Conservation (phyloP, 176 grass and related monocot genomes). For the Tuctoria greenei region DNA sequence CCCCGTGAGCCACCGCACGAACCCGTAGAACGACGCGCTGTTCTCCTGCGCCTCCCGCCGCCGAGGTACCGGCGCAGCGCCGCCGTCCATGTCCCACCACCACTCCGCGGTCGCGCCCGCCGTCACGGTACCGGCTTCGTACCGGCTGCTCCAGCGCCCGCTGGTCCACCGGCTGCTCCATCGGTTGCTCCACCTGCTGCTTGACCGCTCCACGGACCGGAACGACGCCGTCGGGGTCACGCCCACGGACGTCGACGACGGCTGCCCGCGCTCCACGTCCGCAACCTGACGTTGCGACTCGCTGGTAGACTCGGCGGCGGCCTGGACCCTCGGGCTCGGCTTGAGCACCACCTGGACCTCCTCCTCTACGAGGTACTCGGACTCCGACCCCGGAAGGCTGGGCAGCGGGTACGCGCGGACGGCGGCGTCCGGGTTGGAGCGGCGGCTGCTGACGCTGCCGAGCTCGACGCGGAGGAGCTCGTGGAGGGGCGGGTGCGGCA, state of each 20-base stretch:
- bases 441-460: slow-evolving; percentile 72
- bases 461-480: slow-evolving; percentile 72
- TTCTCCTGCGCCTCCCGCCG: slow-evolving; percentile 51
- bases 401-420: slow-evolving; percentile 33
- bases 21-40: slow-evolving; percentile 48
- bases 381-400: slow-evolving; percentile 16
- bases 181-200: slow-evolving; percentile 60
- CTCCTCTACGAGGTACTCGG: slow-evolving; percentile 85
- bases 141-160: slow-evolving; percentile 66
- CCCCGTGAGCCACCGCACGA: slow-evolving; percentile 73
- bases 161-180: slow-evolving; percentile 80
- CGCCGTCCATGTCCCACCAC: slow-evolving; percentile 79
- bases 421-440: slow-evolving; percentile 32
- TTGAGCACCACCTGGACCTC: slow-evolving; percentile 75
- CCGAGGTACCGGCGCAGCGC: slow-evolving; percentile 22
- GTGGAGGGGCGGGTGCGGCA: slow-evolving; percentile 55
- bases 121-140: slow-evolving; percentile 44
- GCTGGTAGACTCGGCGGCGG: slow-evolving; percentile 13
- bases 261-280: no score
- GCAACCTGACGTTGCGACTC: no score
- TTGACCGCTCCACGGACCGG: slow-evolving; percentile 64
- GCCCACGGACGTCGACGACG: neutral
- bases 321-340: neutral
- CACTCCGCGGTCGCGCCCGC: slow-evolving; percentile 44
- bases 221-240: slow-evolving; percentile 61